Evolutionary conservation across 2,329 filamentous ascomycete genomes (phyloP).

Genomic region (Talaromyces sp.): DNA sequence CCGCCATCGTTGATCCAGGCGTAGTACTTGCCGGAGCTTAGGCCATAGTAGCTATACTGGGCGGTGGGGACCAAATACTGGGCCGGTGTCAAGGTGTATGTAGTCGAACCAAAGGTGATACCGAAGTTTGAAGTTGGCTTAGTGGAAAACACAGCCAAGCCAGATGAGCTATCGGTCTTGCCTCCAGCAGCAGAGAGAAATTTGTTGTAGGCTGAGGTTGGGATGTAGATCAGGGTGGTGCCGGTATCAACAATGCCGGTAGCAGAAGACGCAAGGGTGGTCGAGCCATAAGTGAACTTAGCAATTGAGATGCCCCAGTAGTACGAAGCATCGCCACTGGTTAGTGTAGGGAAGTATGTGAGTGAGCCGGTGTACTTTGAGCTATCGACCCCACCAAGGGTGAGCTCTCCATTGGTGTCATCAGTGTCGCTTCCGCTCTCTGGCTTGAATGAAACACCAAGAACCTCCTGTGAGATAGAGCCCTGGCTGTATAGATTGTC

Average conservation of each 20-base stretch:
- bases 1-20: constrained; percentile 13
- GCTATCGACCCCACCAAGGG: constrained; percentile 8
- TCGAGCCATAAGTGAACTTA: constrained; percentile 9
- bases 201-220: constrained; percentile 5
- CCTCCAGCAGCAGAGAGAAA: constrained; percentile 9
- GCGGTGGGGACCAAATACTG: constrained; percentile 9
- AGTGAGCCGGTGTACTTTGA: constrained; percentile 7
- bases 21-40: constrained; percentile 7
- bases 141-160: constrained; percentile 1
- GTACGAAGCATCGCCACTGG: constrained; percentile 2
- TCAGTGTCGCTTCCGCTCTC: constrained; percentile 10
- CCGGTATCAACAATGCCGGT: constrained; percentile 10
- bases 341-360: not conserved
- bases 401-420: constrained; percentile 12
- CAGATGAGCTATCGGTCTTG: not conserved
- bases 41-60: constrained; percentile 8
- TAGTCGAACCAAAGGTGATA: constrained; percentile 10
- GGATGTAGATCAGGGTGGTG: constrained; percentile 13
- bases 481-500: constrained; percentile 10
- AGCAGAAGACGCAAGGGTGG: constrained; percentile 6
- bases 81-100: constrained; percentile 2
- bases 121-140: constrained; percentile 12
- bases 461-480: constrained; percentile 2
- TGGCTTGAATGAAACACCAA: constrained; percentile 8
- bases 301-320: constrained; percentile 11